A percentile compares a stretch with the other conserved stretches of the same genome.
phyloP scores from a whole-genome alignment of 495 filamentous ascomycete genomes.

The Penicillium antarcticum region DNA sequence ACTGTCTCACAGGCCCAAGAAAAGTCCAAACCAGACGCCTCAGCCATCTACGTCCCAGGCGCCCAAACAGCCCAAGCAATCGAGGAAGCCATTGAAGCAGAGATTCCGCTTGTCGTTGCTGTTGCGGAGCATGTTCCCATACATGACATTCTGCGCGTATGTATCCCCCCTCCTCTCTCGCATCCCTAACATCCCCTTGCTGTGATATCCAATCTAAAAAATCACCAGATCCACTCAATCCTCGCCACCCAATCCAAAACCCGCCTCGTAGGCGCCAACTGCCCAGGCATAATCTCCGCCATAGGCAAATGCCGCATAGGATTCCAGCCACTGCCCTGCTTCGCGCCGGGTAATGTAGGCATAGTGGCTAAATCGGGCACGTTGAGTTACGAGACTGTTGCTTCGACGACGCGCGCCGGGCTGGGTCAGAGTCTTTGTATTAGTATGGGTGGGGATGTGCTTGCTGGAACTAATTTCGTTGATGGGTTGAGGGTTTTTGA shows the following conservation, averaged over 20 bases:
- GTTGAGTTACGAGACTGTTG: constrained; percentile 84
- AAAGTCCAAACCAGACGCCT: constrained; percentile 75
- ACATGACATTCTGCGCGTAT: constrained; percentile 78
- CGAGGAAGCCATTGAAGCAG: constrained; percentile 84
- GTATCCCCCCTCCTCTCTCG: constrained; percentile 9
- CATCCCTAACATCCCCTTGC: background rate
- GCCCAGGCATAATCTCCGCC: constrained; percentile 83
- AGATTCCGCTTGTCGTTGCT: constrained; percentile 82
- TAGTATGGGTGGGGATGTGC: constrained; percentile 82
- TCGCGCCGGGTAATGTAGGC: constrained; percentile 69
- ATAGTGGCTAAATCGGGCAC: constrained; percentile 89
- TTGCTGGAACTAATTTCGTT: constrained; percentile 77
- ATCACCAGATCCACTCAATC: constrained; percentile 74
- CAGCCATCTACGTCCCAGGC: constrained; percentile 82
- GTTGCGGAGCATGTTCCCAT: constrained; percentile 91
- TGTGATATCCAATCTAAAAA: too few species aligned
- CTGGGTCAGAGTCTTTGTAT: constrained; percentile 84
- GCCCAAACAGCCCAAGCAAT: constrained; percentile 74
- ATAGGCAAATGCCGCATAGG: constrained; percentile 80
- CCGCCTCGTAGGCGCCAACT: constrained; percentile 80
- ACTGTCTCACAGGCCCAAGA: constrained; percentile 62
- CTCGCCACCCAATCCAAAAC: constrained; percentile 77
- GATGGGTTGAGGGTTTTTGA: constrained; percentile 74
- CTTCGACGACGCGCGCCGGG: constrained; percentile 74
- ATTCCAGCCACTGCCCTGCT: constrained; percentile 79